Conservation (phyloP, 2,329 filamentous ascomycete genomes). For the Incumbomyces delicatus region DNA sequence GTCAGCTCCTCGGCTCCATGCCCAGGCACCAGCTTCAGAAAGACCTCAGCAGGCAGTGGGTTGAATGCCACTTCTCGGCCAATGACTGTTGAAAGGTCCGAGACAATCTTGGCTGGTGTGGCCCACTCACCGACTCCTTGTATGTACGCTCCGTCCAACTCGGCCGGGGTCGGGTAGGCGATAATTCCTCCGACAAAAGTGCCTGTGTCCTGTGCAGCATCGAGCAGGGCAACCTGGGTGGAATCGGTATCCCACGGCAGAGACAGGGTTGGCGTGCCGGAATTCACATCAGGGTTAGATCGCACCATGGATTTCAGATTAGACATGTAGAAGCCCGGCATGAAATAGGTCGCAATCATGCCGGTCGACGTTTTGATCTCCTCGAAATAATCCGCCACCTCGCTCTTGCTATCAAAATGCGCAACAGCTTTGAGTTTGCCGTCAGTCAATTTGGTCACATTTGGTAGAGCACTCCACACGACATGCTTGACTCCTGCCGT, state of each 20-base stretch:
- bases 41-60: slow-evolving; percentile 32
- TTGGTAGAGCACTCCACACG: slow-evolving; percentile 32
- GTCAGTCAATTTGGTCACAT: slow-evolving; percentile 24
- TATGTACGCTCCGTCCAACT: slow-evolving; percentile 34
- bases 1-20: slow-evolving; percentile 40
- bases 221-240: slow-evolving; percentile 35
- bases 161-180: neutral
- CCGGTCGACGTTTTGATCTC: slow-evolving; percentile 12
- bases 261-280: slow-evolving; percentile 23
- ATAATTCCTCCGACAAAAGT: slow-evolving; percentile 30
- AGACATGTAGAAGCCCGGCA: slow-evolving; percentile 36
- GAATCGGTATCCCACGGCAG: slow-evolving; percentile 22
- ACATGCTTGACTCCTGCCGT: slow-evolving; percentile 29
- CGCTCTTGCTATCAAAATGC: slow-evolving; percentile 36
- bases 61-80: slow-evolving; percentile 28
- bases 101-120: slow-evolving; percentile 32
- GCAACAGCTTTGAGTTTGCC: slow-evolving; percentile 28
- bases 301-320: slow-evolving; percentile 29
- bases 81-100: slow-evolving; percentile 30
- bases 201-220: slow-evolving; percentile 37
- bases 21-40: slow-evolving; percentile 33
- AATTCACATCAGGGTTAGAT: slow-evolving; percentile 15
- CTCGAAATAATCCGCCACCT: slow-evolving; percentile 30
- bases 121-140: slow-evolving; percentile 34
- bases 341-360: slow-evolving; percentile 32